A percentile compares a stretch with the other conserved stretches of the same genome.
These are phyloP conservation scores for Cotoneaster glaucophyllus DNA, from an alignment of 306 rosid genomes.

Conservation along the genomic window DNA sequence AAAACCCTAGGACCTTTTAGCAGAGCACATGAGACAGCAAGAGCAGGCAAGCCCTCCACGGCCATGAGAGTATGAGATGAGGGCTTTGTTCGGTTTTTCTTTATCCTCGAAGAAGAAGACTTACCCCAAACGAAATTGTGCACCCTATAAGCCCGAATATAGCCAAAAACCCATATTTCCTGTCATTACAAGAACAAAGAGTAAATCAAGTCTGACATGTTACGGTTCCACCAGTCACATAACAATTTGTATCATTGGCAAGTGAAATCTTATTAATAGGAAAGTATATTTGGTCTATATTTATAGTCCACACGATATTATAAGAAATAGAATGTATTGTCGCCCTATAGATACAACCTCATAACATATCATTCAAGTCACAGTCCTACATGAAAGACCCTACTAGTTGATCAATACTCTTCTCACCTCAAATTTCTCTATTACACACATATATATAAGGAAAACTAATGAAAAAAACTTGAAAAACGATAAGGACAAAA, in stretches of 20 bases:
- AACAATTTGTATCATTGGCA: background rate
- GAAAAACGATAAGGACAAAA: no score
- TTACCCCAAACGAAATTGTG: conserved; percentile 53
- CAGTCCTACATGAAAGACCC: no score
- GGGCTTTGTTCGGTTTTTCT: background rate
- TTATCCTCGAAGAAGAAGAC: conserved; percentile 40
- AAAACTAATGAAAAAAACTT: no score
- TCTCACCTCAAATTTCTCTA: no score
- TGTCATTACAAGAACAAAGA: conserved; percentile 11
- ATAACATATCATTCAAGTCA: no score
- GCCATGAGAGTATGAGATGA: background rate
- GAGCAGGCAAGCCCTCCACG: background rate
- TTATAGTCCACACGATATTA: no score
- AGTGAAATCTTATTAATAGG: background rate
- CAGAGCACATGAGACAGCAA: background rate
- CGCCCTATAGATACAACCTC: no score
- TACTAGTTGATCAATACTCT: no score
- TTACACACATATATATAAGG: no score
- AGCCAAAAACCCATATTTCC: conserved; percentile 41
- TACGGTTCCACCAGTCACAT: background rate
- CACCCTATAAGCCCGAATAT: conserved; percentile 43
- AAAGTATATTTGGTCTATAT: background rate
- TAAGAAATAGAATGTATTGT: no score
- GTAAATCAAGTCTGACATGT: background rate
- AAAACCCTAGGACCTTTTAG: background rate